Percentiles rank a stretch among this genome's conserved stretches.
Evolutionary conservation across 495 filamentous ascomycete species (phyloP).

Genomic region (Neurospora sp.): DNA sequence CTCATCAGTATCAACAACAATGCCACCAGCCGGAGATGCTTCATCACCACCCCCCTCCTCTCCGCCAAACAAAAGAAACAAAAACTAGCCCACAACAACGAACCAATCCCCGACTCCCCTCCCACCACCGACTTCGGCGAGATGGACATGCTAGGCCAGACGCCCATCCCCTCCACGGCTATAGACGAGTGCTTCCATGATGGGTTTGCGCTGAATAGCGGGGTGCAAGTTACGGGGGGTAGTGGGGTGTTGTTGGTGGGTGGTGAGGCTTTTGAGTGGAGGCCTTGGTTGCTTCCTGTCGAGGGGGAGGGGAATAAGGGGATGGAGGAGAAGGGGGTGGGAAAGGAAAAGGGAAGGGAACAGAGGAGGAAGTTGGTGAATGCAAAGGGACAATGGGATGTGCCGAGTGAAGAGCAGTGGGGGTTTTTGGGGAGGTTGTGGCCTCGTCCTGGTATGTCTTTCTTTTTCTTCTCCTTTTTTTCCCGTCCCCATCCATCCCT

Average conservation of each 20-base stretch:
- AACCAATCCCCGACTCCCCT: conserved; percentile 10
- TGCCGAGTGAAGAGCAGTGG: conserved; percentile 52
- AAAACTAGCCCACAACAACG: conserved; percentile 10
- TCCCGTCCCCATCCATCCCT: no score
- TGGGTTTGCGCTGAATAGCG: conserved; percentile 76
- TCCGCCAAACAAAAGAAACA: background rate
- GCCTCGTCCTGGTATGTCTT: conserved; percentile 76
- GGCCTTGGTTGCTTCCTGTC: conserved; percentile 45
- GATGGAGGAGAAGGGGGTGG: background rate
- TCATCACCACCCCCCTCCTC: conserved; percentile 2
- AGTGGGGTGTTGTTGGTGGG: conserved; percentile 64
- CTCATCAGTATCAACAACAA: no score
- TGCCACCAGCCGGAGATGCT: background rate
- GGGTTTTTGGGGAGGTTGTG: conserved; percentile 69
- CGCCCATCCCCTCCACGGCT: conserved; percentile 64
- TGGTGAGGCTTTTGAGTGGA: conserved; percentile 83
- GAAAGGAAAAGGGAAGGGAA: background rate
- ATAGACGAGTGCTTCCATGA: conserved; percentile 70
- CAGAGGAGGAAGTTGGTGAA: conserved; percentile 47
- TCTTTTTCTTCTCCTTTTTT: conserved; percentile 4
- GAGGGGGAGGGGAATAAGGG: no score
- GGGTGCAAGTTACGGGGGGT: conserved; percentile 53
- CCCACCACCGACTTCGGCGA: conserved; percentile 59
- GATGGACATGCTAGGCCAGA: conserved; percentile 70
- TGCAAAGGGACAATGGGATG: conserved; percentile 70